Evolutionary conservation across 2,329 filamentous ascomycete species (phyloP).

Genomic region (Emergomyces pasteurianus): DNA sequence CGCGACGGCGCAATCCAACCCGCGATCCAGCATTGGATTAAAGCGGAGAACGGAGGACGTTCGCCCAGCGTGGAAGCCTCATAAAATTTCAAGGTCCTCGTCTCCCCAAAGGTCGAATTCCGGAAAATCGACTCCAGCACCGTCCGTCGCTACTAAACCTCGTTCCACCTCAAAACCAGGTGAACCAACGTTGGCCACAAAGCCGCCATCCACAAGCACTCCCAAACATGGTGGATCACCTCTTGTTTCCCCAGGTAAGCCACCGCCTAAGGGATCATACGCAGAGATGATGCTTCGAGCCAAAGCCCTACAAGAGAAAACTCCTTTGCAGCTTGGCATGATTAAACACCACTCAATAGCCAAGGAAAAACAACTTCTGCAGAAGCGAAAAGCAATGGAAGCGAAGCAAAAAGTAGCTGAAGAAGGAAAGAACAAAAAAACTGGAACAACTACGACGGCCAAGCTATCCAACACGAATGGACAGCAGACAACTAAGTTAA

Average conservation of each 20-base stretch:
- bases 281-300: conserved; percentile 48
- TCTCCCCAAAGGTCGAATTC: background rate
- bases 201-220: conserved; percentile 7
- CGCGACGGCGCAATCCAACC: background rate
- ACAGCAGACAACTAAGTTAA: conserved; percentile 13
- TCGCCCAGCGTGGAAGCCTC: background rate
- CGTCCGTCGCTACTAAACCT: background rate
- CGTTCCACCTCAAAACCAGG: background rate
- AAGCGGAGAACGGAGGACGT: conserved; percentile 1
- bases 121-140: background rate
- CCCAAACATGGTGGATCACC: conserved; percentile 5
- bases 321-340: conserved; percentile 35
- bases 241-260: conserved; percentile 21
- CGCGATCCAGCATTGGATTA: background rate
- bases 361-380: conserved; percentile 47
- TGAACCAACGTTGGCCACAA: conserved; percentile 6
- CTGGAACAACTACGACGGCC: conserved; percentile 8
- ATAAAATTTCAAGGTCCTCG: conserved; percentile 1
- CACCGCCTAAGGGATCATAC: conserved; percentile 47
- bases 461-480: conserved; percentile 10
- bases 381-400: conserved; percentile 33
- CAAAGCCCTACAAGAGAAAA: conserved; percentile 40
- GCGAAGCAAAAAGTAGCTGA: conserved; percentile 31
- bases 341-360: conserved; percentile 45
- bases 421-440: conserved; percentile 20